Evolutionary conservation across 108 stramenopile genomes (phyloP).

Genomic region (Cyclotella atomus): DNA sequence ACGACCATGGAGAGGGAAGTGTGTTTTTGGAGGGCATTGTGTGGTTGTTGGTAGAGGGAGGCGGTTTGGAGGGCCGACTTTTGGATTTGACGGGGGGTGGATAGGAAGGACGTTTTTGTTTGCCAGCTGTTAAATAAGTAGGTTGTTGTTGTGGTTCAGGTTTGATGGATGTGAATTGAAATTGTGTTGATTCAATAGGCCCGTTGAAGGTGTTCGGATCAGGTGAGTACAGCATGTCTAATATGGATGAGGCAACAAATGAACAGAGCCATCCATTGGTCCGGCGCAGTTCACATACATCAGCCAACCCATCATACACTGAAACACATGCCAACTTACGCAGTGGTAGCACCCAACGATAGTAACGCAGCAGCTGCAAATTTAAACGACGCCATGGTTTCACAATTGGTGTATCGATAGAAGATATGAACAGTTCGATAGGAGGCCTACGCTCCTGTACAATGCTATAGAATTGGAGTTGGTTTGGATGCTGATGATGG

Average conservation of each 20-base stretch:
- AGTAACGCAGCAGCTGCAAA: constrained; percentile 78
- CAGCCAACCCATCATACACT: background rate
- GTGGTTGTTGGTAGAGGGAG: constrained; percentile 33
- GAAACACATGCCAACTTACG: constrained; percentile 59
- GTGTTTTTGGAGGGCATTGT: constrained; percentile 22
- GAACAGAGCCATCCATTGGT: too few species aligned
- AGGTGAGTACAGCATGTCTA: background rate
- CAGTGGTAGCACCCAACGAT: constrained; percentile 64
- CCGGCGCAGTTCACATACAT: background rate
- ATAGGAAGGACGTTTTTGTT: constrained; percentile 29
- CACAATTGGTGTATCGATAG: background rate
- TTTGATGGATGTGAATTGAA: background rate
- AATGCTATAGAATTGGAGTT: background rate
- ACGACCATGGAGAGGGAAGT: constrained; percentile 70
- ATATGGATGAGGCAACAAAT: too few species aligned
- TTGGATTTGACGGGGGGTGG: constrained; percentile 26
- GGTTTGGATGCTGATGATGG: background rate
- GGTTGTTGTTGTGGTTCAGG: background rate
- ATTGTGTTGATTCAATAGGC: constrained; percentile 37
- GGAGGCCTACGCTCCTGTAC: background rate
- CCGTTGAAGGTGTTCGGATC: background rate
- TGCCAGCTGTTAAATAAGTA: constrained; percentile 15
- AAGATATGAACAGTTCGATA: too few species aligned
- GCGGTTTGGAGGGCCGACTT: constrained; percentile 50
- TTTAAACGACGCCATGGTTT: constrained; percentile 75